phyloP scores from a whole-genome alignment of 2,329 filamentous ascomycete species.

The Fusarium oligoseptatum region DNA sequence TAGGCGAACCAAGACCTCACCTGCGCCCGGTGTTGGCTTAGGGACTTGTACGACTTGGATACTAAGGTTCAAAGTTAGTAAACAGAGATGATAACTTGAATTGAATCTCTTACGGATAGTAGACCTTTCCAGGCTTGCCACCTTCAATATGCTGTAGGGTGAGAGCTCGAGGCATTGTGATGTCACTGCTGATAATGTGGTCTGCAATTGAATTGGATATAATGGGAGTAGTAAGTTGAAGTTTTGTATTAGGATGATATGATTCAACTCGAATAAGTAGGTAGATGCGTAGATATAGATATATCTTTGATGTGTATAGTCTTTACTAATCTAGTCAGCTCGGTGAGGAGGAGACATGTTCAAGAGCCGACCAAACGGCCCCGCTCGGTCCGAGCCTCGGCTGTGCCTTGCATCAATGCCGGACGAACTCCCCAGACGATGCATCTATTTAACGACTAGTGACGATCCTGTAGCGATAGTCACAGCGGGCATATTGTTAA shows the following conservation, averaged over 20 bases:
- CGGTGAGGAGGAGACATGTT: not conserved
- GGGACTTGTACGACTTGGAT: conserved; percentile 72
- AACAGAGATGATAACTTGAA: not conserved
- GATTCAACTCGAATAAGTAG: not conserved
- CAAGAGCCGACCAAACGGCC: not conserved
- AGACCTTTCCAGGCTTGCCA: conserved; percentile 87
- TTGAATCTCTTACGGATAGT: conserved; percentile 73
- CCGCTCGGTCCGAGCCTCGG: conserved; percentile 11
- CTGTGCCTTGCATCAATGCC: not conserved
- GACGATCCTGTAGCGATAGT: too few relatives aligned
- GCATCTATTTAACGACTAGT: not conserved
- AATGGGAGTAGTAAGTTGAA: not conserved
- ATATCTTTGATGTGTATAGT: not conserved
- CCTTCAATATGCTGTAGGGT: conserved; percentile 77
- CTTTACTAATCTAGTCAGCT: conserved; percentile 7
- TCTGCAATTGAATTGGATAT: not conserved
- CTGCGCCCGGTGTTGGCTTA: conserved; percentile 72
- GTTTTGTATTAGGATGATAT: not conserved
- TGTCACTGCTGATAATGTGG: not conserved
- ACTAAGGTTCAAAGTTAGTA: conserved; percentile 51
- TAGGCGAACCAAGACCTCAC: conserved; percentile 81
- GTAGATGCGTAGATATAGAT: not conserved
- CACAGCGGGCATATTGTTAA: not conserved
- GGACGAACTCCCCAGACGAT: not conserved
- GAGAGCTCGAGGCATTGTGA: conserved; percentile 67